A percentile compares a stretch with the other conserved stretches of the same genome.
Conservation (phyloP, 2,329 filamentous ascomycete genomes). For the Colletotrichum sp. region DNA sequence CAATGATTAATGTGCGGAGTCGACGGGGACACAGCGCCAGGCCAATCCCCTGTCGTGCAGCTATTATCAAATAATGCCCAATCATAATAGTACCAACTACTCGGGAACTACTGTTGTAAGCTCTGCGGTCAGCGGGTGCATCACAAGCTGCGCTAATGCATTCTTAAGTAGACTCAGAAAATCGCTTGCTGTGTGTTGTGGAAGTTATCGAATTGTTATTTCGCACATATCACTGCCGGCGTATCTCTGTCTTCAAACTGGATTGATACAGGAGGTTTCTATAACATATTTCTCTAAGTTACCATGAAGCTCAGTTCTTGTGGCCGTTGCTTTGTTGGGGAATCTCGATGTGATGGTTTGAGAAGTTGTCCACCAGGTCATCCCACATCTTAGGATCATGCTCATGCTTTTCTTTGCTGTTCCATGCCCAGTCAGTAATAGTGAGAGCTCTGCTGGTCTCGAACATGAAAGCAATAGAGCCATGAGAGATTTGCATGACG, state of each 20-base stretch:
- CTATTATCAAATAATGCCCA: not conserved
- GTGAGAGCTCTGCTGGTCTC: slow-evolving; percentile 59
- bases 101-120: fast-evolving
- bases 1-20: not conserved
- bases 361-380: slow-evolving; percentile 57
- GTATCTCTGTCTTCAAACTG: not conserved
- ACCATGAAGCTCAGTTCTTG: not conserved
- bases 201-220: not conserved
- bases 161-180: not conserved
- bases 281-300: not conserved
- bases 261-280: not conserved
- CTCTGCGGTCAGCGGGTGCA: not conserved
- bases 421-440: slow-evolving; percentile 60
- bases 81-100: not conserved
- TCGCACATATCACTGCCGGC: not conserved
- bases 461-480: slow-evolving; percentile 57
- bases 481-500: slow-evolving; percentile 48
- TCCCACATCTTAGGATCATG: slow-evolving; percentile 60
- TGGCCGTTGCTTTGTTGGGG: not conserved
- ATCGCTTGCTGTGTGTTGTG: not conserved
- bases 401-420: slow-evolving; percentile 41
- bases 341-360: slow-evolving; percentile 22
- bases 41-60: not conserved
- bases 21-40: not conserved
- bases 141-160: not conserved